Evolutionary conservation across 768 basidiomycete species (phyloP).

Genomic region (Lentinula raphanica): DNA sequence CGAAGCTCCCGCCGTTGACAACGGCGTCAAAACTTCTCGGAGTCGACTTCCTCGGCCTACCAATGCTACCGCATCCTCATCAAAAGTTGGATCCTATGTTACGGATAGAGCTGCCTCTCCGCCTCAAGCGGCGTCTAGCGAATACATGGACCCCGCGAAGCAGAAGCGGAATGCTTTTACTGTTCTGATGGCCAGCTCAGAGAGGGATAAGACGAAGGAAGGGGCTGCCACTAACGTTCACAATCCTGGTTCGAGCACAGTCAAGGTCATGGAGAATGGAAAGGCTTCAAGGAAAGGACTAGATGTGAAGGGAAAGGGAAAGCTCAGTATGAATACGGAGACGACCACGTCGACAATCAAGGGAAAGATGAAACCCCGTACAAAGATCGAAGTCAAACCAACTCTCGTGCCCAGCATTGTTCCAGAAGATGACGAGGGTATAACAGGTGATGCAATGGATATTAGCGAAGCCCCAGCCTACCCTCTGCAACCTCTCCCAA

Average conservation of each 20-base stretch:
- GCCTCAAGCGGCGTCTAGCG: neutral
- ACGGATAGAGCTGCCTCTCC: neutral
- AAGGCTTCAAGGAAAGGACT: neutral
- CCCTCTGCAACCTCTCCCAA: neutral
- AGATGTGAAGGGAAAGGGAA: neutral
- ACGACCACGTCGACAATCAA: neutral
- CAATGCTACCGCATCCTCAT: neutral
- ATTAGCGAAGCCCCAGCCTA: neutral
- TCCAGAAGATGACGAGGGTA: slow-evolving; percentile 2
- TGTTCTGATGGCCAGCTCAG: neutral
- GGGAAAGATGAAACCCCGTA: slow-evolving; percentile 3
- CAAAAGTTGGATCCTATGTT: neutral
- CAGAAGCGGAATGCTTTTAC: neutral
- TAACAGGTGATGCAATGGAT: neutral
- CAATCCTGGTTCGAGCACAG: neutral
- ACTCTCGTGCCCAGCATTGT: neutral
- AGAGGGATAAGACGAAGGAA: neutral
- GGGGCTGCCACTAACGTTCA: neutral
- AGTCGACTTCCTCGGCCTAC: slow-evolving; percentile 5
- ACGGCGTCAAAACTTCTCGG: neutral
- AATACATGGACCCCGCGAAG: no score
- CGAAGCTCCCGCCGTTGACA: neutral
- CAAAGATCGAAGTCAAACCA: neutral
- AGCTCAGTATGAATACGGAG: neutral
- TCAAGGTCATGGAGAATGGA: neutral